Evolutionary conservation across 805 yeast genomes (phyloP), one percentile per base, ranked within the genome.

Genomic region (Starmera amethionina): DNA sequence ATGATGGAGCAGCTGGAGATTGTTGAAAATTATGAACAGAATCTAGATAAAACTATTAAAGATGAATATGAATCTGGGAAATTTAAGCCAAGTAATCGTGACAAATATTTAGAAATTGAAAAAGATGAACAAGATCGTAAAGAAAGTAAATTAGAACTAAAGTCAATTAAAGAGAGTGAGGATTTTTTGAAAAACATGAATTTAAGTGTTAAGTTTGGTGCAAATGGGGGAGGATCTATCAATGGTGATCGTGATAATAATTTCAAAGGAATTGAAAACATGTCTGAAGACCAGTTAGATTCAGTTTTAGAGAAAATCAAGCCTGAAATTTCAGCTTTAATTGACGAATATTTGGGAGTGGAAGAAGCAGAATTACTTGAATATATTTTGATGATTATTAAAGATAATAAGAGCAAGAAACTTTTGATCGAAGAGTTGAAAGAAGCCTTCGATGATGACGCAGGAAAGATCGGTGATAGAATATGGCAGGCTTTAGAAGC

Each of bases 281-380:
- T 42, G n/a, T 9, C 35, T 3, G 49, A 48, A 13, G 48, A 38
- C 3, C 34, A 45, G 28, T 39, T 60, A 4, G 43, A 40, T 2
- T 8, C 30, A 2, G 30, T 54, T 4, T 42, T 63, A 22, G 50
- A 42, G 0, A 28, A 48, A 8, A 46, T 74, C 19, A 59, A 59
- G 29, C 47, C 49, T 1, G 67, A 65, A 43, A 58, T 75, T 16
- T 63, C 59, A n/a, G 55, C 53, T 4, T 59, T 72, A 36, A 55
- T 77, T 29, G 76, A 68, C 40, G 77, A 75, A 42, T 71, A 64
- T 41, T 52, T 77, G 36, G 83, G 82, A 2, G 60, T 73, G 35
- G 58, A 61, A 38, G 84, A 77, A 44, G 75, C 70, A 12, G 68
- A 72, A 34, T 60, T 77, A 44, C 57, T 67, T 12, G 63, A 64